phyloP scores from a whole-genome alignment of 768 basidiomycete genomes.

The Tulasnella sp. region DNA sequence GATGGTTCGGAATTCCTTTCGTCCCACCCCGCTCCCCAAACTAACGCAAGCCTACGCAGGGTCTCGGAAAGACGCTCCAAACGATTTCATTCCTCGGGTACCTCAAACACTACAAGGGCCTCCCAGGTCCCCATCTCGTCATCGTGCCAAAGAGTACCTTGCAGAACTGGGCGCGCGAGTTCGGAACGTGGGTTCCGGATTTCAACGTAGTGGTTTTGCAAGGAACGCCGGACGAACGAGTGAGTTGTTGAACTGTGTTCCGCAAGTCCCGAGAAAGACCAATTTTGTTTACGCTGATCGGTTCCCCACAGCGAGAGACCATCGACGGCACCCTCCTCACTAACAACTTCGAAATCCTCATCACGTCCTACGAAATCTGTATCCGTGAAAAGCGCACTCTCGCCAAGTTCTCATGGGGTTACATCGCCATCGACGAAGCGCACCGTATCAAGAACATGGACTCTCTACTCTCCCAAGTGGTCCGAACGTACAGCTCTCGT shows the following conservation, averaged over 20 bases:
- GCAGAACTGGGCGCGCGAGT: conserved; percentile 95
- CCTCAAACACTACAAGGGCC: conserved; percentile 73
- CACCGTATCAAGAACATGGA: conserved; percentile 99
- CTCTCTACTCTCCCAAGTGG: conserved; percentile 90
- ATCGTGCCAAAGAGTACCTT: conserved; percentile 98
- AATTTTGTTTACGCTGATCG: background rate
- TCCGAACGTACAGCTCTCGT: conserved; percentile 79
- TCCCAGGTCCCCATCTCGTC: conserved; percentile 79
- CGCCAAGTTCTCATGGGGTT: conserved; percentile 94
- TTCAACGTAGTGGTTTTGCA: conserved; percentile 74
- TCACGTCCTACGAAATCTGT: conserved; percentile 96
- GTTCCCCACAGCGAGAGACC: background rate
- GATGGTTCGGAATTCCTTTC: conserved; percentile 50
- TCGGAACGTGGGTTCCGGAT: conserved; percentile 83
- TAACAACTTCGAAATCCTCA: conserved; percentile 85
- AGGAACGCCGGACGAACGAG: conserved; percentile 83
- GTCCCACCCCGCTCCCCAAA: background rate
- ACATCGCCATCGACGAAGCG: conserved; percentile 97
- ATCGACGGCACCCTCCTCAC: conserved; percentile 61
- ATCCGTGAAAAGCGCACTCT: conserved; percentile 88
- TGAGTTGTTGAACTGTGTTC: conserved; percentile 26
- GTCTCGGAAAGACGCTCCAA: conserved; percentile 96
- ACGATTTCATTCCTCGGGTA: conserved; percentile 96
- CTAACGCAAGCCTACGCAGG: conserved; percentile 39
- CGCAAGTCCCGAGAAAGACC: background rate